Percentiles rank a stretch among this genome's conserved stretches.
Conservation (phyloP, 1,284 basidiomycete genomes). For the Apiotrichum brassicae region DNA sequence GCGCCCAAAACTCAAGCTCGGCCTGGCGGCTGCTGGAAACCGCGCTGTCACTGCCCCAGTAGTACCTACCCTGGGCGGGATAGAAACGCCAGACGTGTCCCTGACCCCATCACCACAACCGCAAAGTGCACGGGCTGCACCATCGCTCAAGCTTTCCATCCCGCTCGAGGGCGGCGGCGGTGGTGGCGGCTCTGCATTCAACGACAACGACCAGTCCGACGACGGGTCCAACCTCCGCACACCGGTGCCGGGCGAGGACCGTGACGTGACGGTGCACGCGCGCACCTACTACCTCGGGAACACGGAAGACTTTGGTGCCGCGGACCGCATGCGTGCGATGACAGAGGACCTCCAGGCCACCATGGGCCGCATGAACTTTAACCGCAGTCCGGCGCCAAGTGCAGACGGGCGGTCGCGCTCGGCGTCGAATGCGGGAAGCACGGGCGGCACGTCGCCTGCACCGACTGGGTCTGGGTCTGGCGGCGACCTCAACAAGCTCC, state of each 20-base stretch:
- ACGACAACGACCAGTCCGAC: conserved; percentile 19
- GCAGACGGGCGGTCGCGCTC: conserved; percentile 2
- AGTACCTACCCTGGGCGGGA: conserved; percentile 2
- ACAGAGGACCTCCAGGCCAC: conserved; percentile 37
- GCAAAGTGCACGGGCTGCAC: background rate
- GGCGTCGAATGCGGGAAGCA: conserved; percentile 1
- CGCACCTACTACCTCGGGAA: conserved; percentile 15
- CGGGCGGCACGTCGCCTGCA: background rate
- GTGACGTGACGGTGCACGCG: conserved; percentile 37
- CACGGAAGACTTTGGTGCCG: conserved; percentile 6
- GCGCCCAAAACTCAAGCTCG: conserved; percentile 30
- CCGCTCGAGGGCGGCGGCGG: conserved; percentile 21
- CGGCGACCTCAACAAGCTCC: conserved; percentile 5
- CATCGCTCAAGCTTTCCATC: conserved; percentile 36
- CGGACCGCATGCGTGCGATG: conserved; percentile 31
- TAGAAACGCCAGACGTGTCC: background rate
- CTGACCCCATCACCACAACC: background rate
- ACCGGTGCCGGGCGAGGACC: conserved; percentile 22
- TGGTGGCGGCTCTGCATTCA: conserved; percentile 10
- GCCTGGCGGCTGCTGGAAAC: background rate
- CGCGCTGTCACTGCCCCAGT: conserved; percentile 3
- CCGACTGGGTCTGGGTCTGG: background rate
- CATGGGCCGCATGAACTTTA: conserved; percentile 21
- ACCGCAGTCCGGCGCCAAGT: conserved; percentile 9
- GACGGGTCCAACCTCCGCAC: conserved; percentile 18